phyloP scores from a whole-genome alignment of 495 filamentous ascomycete species.

The Lasiosphaeria hispida region DNA sequence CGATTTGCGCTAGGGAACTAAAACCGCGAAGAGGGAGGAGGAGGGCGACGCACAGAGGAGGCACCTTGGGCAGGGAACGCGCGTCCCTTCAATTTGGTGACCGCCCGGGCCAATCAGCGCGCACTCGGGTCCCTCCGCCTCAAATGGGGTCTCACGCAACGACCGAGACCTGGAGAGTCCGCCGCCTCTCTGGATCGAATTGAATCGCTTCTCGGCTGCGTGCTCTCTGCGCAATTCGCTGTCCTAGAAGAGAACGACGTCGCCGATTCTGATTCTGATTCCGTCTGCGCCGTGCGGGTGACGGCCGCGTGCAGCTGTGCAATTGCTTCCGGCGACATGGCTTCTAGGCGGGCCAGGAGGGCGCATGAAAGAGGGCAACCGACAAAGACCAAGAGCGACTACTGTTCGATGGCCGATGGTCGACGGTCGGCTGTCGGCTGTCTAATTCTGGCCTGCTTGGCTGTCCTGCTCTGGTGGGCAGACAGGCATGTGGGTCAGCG shows the following conservation, averaged over 20 bases:
- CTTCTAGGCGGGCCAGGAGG: no score
- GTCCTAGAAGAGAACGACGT: no score
- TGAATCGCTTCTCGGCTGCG: background rate
- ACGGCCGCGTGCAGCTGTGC: no score
- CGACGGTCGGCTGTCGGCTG: background rate
- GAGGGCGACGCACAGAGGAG: slow-evolving; percentile 23
- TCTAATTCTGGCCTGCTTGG: background rate
- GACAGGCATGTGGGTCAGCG: background rate
- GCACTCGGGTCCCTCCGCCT: slow-evolving; percentile 25
- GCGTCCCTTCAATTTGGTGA: slow-evolving; percentile 26
- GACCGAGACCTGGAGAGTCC: background rate
- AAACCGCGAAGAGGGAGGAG: no score
- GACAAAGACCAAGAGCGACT: no score
- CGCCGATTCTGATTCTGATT: no score
- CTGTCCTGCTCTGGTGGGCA: slow-evolving; percentile 4
- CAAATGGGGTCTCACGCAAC: slow-evolving; percentile 25
- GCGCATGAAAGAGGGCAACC: no score
- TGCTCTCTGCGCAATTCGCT: background rate
- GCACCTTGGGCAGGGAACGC: slow-evolving; percentile 26
- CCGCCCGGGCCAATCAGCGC: slow-evolving; percentile 20
- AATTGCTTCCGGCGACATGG: no score
- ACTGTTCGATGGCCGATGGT: no score
- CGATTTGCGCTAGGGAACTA: slow-evolving; percentile 12
- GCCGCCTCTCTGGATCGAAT: background rate
- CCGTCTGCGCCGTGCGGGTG: no score